phyloP scores from a whole-genome alignment of 1,139 yeast genomes.

The Candida gigantensis region DNA sequence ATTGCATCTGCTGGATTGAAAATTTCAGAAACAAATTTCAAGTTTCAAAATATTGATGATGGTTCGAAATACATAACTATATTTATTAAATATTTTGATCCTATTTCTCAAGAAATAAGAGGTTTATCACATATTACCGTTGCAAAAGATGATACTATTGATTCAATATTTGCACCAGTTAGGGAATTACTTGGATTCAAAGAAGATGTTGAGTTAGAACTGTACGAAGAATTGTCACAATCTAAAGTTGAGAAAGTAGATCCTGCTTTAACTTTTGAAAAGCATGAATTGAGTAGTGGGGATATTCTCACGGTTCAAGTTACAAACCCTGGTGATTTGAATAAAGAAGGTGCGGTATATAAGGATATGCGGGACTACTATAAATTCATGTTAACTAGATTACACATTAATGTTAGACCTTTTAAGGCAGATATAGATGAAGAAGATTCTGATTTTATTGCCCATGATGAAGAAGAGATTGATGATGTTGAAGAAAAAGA shows the following conservation, averaged over 20 bases:
- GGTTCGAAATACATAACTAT: slow-evolving; percentile 47
- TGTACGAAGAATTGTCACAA: slow-evolving; percentile 74
- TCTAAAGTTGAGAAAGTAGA: slow-evolving; percentile 56
- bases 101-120: slow-evolving; percentile 47
- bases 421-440: slow-evolving; percentile 44
- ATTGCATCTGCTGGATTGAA: slow-evolving; percentile 18
- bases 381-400: slow-evolving; percentile 63
- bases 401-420: slow-evolving; percentile 59
- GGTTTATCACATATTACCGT: slow-evolving; percentile 70
- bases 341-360: slow-evolving; percentile 21
- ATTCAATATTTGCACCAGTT: slow-evolving; percentile 45
- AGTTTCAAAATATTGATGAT: slow-evolving; percentile 23
- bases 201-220: slow-evolving; percentile 37
- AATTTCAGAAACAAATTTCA: slow-evolving; percentile 5
- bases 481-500: slow-evolving; percentile 14
- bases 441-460: slow-evolving; percentile 50
- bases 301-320: slow-evolving; percentile 71
- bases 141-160: slow-evolving; percentile 48
- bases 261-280: slow-evolving; percentile 49
- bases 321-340: slow-evolving; percentile 22
- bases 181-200: slow-evolving; percentile 48
- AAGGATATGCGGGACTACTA: slow-evolving; percentile 54
- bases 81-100: slow-evolving; percentile 74
- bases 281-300: slow-evolving; percentile 72
- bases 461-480: slow-evolving; percentile 21